phyloP scores from a whole-genome alignment of 1,284 basidiomycete genomes.

The Trametes versicolor region DNA sequence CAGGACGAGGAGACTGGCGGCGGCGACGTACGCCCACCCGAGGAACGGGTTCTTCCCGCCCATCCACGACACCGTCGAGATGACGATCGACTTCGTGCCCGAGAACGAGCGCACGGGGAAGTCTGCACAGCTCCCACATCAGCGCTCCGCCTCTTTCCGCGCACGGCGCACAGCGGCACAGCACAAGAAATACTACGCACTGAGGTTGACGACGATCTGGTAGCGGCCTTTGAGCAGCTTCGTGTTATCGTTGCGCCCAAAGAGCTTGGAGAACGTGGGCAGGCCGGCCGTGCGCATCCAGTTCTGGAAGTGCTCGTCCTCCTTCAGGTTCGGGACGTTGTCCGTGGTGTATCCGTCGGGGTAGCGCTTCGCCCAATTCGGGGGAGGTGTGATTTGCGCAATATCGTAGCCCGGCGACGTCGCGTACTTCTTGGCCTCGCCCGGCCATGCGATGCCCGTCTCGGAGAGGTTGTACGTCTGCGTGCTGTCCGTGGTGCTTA shows the following conservation, averaged over 20 bases:
- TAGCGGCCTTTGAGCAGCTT: slow-evolving; percentile 83
- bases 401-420: slow-evolving; percentile 64
- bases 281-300: slow-evolving; percentile 99
- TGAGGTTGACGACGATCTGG: slow-evolving; percentile 82
- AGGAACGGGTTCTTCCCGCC: slow-evolving; percentile 98
- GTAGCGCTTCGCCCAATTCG: slow-evolving; percentile 85
- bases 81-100: slow-evolving; percentile 96
- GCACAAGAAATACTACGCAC: slow-evolving; percentile 56
- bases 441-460: slow-evolving; percentile 92
- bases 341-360: slow-evolving; percentile 79
- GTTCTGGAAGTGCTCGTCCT: slow-evolving; percentile 96
- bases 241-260: slow-evolving; percentile 88
- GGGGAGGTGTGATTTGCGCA: slow-evolving; percentile 86
- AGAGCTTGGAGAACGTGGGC: slow-evolving; percentile 96
- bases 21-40: slow-evolving; percentile 95
- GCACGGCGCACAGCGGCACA: background rate
- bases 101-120: slow-evolving; percentile 93
- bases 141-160: background rate
- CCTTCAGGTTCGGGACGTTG: slow-evolving; percentile 81
- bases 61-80: slow-evolving; percentile 98
- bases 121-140: slow-evolving; percentile 60
- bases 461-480: slow-evolving; percentile 82
- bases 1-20: slow-evolving; percentile 87
- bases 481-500: slow-evolving; percentile 60
- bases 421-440: slow-evolving; percentile 92